These are phyloP conservation scores for Pyricularia sp. DNA, from an alignment of 2,329 filamentous ascomycete species.

Conservation along the genomic window DNA sequence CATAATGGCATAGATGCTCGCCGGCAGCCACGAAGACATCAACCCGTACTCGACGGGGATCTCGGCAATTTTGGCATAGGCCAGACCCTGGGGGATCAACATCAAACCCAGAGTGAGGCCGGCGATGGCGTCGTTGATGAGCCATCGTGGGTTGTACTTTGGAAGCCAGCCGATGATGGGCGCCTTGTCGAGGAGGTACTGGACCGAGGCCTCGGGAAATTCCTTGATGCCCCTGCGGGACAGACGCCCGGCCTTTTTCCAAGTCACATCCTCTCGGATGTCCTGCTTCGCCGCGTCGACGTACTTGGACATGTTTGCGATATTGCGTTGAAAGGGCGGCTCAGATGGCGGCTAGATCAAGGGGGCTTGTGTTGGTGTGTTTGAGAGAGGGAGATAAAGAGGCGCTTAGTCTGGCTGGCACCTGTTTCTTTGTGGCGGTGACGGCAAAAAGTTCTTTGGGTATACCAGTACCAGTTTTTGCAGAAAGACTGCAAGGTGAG, in stretches of 20 bases:
- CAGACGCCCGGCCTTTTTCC: constrained; percentile 22
- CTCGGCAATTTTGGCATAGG: constrained; percentile 52
- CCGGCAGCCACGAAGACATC: constrained; percentile 50
- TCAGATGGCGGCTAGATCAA: background rate
- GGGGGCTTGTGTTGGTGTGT: background rate
- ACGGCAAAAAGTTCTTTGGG: background rate
- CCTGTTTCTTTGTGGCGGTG: background rate
- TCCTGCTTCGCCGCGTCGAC: constrained; percentile 16
- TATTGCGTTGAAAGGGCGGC: too few species aligned
- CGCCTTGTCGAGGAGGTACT: constrained; percentile 51
- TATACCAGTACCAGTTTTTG: background rate
- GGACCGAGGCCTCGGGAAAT: constrained; percentile 41
- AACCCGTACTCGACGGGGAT: constrained; percentile 52
- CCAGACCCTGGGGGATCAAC: constrained; percentile 52
- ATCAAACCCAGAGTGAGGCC: constrained; percentile 51
- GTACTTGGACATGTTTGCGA: background rate
- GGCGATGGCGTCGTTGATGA: constrained; percentile 51
- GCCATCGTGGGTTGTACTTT: constrained; percentile 50
- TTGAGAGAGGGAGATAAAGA: too few species aligned
- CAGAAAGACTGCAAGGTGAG: background rate
- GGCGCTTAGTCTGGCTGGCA: background rate
- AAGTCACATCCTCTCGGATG: constrained; percentile 26
- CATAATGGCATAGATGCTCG: constrained; percentile 48
- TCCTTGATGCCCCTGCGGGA: constrained; percentile 18
- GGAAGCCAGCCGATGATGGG: constrained; percentile 56